Percentiles rank a stretch among this genome's conserved stretches.
Evolutionary conservation across 2,329 filamentous ascomycete species (phyloP).

Genomic region (Phaeomoniella chlamydospora): DNA sequence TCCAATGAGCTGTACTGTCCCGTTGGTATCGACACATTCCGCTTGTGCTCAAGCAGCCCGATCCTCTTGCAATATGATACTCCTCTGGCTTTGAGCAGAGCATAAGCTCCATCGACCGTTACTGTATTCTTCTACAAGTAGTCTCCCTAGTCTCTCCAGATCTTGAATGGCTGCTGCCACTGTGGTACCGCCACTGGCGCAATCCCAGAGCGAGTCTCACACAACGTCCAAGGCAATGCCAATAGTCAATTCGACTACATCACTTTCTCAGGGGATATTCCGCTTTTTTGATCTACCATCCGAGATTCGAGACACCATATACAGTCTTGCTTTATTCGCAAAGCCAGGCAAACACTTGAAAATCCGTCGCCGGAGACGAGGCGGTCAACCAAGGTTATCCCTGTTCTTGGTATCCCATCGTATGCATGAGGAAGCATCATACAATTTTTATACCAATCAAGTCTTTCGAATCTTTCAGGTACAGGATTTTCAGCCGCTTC

Average conservation of each 20-base stretch:
- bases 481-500: constrained; percentile 30
- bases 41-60: constrained; percentile 1
- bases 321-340: constrained; percentile 28
- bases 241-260: too few relatives aligned
- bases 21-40: constrained; percentile 31
- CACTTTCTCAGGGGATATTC: constrained; percentile 18
- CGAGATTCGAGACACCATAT: constrained; percentile 37
- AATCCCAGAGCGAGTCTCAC: background rate
- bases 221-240: background rate
- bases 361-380: background rate
- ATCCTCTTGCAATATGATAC: constrained; percentile 1
- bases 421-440: constrained; percentile 35
- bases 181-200: background rate
- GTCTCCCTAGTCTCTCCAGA: background rate
- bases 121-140: background rate
- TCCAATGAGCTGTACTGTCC: constrained; percentile 30
- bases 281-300: constrained; percentile 37
- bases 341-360: background rate
- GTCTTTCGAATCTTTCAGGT: constrained; percentile 39
- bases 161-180: background rate
- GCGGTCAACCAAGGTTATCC: constrained; percentile 16
- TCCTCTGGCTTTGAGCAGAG: background rate
- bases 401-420: constrained; percentile 25
- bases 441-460: constrained; percentile 35
- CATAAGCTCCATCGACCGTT: background rate